These are phyloP conservation scores for Planoprotostelium fungivorum DNA, from an alignment of 78 protist species.

Conservation along the genomic window DNA sequence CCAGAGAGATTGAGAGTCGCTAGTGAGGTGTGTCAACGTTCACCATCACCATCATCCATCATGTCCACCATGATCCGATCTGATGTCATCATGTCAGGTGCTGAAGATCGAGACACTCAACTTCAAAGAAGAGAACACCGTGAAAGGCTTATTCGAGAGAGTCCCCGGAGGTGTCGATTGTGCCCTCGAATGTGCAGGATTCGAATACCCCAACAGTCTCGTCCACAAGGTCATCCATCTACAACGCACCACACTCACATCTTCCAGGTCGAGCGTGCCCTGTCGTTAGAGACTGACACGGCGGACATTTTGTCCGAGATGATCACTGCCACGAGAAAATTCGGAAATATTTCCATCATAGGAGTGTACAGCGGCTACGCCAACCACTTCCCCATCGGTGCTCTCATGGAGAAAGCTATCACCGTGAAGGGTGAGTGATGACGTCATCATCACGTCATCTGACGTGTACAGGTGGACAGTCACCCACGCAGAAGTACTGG, in stretches of 20 bases:
- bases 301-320: slow-evolving; percentile 20
- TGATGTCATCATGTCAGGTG: not conserved
- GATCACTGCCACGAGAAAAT: slow-evolving; percentile 10
- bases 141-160: not conserved
- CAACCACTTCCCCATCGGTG: slow-evolving; percentile 27
- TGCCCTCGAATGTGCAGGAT: slow-evolving; percentile 25
- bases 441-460: no score
- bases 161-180: slow-evolving; percentile 20
- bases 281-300: slow-evolving; percentile 19
- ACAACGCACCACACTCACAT: not conserved
- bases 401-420: slow-evolving; percentile 16
- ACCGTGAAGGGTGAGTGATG: not conserved
- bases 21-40: not conserved
- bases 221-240: slow-evolving; percentile 12
- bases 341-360: slow-evolving; percentile 16
- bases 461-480: not conserved
- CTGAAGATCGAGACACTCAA: slow-evolving; percentile 1
- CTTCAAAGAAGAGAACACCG: slow-evolving; percentile 26
- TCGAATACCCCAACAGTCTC: slow-evolving; percentile 27
- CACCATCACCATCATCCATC: not conserved
- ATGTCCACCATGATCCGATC: no score
- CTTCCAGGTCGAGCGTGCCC: slow-evolving; percentile 11
- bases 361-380: slow-evolving; percentile 13
- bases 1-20: slow-evolving; percentile 16
- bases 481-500: not conserved